These are phyloP conservation scores for Plectosphaerella plurivora DNA, from an alignment of 2,329 filamentous ascomycete genomes.

Conservation along the genomic window DNA sequence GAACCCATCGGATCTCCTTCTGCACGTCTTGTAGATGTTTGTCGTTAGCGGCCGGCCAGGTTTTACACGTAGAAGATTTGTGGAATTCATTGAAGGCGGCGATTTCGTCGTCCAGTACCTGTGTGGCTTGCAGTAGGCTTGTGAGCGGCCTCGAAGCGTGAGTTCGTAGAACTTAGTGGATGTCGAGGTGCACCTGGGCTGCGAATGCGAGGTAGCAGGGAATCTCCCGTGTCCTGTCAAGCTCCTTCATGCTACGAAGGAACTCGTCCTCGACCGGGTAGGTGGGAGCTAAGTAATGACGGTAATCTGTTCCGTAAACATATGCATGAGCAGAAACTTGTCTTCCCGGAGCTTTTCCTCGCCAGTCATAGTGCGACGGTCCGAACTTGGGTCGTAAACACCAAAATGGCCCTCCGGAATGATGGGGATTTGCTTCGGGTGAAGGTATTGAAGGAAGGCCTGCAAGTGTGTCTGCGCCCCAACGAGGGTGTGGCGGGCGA, in stretches of 20 bases:
- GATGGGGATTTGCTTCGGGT: background rate
- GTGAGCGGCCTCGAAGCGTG: constrained; percentile 5
- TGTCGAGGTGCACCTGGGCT: constrained; percentile 35
- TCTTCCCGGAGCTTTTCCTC: constrained; percentile 29
- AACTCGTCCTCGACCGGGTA: constrained; percentile 32
- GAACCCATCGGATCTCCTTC: background rate
- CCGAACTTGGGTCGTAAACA: background rate
- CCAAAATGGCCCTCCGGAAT: background rate
- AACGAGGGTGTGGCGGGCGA: too few relatives aligned
- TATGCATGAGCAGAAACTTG: constrained; percentile 22
- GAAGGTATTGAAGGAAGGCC: constrained; percentile 1
- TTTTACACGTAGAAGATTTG: constrained; percentile 18
- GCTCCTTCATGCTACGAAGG: constrained; percentile 25
- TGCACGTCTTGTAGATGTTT: constrained; percentile 13
- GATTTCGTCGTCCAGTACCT: constrained; percentile 7
- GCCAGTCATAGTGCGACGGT: constrained; percentile 14
- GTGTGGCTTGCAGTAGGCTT: constrained; percentile 9
- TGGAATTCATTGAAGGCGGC: constrained; percentile 23
- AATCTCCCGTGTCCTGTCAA: constrained; percentile 21
- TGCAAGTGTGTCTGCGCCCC: too few relatives aligned
- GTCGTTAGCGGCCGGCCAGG: constrained; percentile 15
- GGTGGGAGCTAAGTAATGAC: constrained; percentile 9
- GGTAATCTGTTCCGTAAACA: constrained; percentile 24
- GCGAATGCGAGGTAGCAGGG: constrained; percentile 33
- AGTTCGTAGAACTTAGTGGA: constrained; percentile 23